Evolutionary conservation across 345 rosid genomes (phyloP).

Genomic region (Leavenworthia alabamica): DNA sequence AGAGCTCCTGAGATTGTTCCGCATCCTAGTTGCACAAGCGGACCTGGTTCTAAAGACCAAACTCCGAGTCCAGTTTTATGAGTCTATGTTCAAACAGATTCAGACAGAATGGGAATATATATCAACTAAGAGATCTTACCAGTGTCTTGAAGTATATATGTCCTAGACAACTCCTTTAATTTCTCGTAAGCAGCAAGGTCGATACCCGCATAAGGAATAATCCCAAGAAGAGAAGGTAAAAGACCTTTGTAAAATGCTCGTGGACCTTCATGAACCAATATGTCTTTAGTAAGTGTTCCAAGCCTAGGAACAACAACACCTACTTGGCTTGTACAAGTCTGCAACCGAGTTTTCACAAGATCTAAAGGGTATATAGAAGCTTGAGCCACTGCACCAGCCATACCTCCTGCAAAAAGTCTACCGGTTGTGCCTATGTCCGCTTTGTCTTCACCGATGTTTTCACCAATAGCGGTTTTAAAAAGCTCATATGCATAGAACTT

Average conservation of each 20-base stretch:
- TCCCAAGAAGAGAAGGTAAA: conserved; percentile 82
- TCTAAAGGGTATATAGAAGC: conserved; percentile 79
- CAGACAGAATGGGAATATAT: neutral
- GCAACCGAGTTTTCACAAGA: conserved; percentile 91
- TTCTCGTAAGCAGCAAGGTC: conserved; percentile 93
- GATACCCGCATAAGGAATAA: conserved; percentile 90
- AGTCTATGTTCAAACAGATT: neutral
- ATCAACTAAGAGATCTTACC: conserved; percentile 37
- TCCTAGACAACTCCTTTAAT: conserved; percentile 73
- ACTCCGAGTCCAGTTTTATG: neutral
- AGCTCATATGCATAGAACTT: conserved; percentile 74
- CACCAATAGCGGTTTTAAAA: conserved; percentile 53
- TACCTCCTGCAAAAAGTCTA: conserved; percentile 74
- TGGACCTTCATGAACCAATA: conserved; percentile 76
- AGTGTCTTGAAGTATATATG: conserved; percentile 53
- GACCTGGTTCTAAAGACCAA: conserved; percentile 59
- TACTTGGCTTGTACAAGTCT: conserved; percentile 55
- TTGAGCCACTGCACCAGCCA: conserved; percentile 94
- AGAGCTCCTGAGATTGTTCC: conserved; percentile 84
- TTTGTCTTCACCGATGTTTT: conserved; percentile 44
- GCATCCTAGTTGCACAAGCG: conserved; percentile 80
- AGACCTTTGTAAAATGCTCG: conserved; percentile 84
- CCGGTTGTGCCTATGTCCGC: conserved; percentile 52
- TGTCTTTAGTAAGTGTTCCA: conserved; percentile 55
- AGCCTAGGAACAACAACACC: conserved; percentile 52